These are phyloP conservation scores for Cryptococcus sp. DNA, from an alignment of 1,284 basidiomycete species.

Conservation along the genomic window DNA sequence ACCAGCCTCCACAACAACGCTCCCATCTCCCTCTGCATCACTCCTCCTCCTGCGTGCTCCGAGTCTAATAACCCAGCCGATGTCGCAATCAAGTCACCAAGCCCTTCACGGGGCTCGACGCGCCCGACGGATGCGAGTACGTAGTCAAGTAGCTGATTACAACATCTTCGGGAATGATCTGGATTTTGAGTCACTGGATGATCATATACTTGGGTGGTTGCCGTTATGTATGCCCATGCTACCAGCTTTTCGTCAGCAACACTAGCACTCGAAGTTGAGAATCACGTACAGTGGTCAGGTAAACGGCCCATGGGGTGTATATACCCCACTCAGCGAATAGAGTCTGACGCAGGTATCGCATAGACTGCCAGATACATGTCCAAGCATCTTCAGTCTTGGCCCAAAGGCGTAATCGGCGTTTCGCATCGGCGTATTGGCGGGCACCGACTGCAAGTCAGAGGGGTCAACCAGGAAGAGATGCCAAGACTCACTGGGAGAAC, in stretches of 20 bases:
- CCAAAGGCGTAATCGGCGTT: slow-evolving; percentile 33
- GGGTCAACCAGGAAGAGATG: background rate
- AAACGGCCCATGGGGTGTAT: slow-evolving; percentile 37
- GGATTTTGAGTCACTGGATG: slow-evolving; percentile 5
- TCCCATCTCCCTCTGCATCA: slow-evolving; percentile 7
- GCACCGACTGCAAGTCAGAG: slow-evolving; percentile 16
- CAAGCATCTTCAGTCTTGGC: slow-evolving; percentile 36
- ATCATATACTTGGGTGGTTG: slow-evolving; percentile 8
- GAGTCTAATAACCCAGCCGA: slow-evolving; percentile 3
- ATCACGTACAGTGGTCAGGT: slow-evolving; percentile 27
- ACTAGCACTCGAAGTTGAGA: background rate
- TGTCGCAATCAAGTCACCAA: slow-evolving; percentile 3
- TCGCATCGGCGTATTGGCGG: slow-evolving; percentile 31
- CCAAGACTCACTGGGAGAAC: slow-evolving; percentile 21
- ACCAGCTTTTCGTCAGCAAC: too few species aligned
- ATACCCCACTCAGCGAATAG: slow-evolving; percentile 36
- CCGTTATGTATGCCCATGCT: slow-evolving; percentile 17
- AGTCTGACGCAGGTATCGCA: slow-evolving; percentile 32
- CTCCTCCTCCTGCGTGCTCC: background rate
- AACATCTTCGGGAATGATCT: too few species aligned
- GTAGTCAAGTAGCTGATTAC: too few species aligned
- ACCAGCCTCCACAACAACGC: slow-evolving; percentile 7
- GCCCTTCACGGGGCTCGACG: too few species aligned
- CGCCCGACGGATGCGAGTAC: too few species aligned
- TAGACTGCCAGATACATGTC: slow-evolving; percentile 42